Conservation (phyloP, 169 alveolate genomes). For the Toxoplasma gondii region DNA sequence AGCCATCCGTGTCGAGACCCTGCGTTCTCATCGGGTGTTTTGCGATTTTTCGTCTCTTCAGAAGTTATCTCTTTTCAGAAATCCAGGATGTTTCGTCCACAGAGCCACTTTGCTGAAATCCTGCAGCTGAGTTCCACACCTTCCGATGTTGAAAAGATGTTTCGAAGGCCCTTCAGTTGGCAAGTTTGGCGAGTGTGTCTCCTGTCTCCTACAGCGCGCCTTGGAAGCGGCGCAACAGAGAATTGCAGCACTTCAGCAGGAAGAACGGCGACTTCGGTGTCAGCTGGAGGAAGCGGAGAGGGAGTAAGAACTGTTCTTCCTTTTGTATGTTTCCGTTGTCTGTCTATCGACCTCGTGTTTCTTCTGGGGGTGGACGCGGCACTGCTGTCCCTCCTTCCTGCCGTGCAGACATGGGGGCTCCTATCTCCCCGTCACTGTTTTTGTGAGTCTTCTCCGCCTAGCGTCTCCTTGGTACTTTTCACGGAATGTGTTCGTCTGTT, state of each 20-base stretch:
- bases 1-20: too few species aligned
- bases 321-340: not conserved
- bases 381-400: not conserved
- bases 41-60: too few species aligned
- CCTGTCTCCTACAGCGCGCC: not conserved
- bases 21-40: too few species aligned
- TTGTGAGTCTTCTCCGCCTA: not conserved
- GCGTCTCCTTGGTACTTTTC: not conserved
- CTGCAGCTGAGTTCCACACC: too few species aligned
- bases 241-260: constrained; percentile 3
- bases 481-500: not conserved
- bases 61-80: too few species aligned
- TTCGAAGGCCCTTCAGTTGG: too few species aligned
- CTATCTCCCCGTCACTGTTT: not conserved
- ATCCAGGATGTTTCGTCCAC: too few species aligned
- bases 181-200: too few species aligned
- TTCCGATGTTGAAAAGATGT: too few species aligned
- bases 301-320: not conserved
- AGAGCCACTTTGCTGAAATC: too few species aligned
- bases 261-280: not conserved
- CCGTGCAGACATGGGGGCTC: not conserved
- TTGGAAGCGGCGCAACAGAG: constrained; percentile 10
- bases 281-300: not conserved
- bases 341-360: not conserved
- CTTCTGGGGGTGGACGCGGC: not conserved